Percentiles rank a stretch among this genome's conserved stretches.
Conservation (phyloP, 2,329 filamentous ascomycete genomes). For the Aureobasidium pullulans region DNA sequence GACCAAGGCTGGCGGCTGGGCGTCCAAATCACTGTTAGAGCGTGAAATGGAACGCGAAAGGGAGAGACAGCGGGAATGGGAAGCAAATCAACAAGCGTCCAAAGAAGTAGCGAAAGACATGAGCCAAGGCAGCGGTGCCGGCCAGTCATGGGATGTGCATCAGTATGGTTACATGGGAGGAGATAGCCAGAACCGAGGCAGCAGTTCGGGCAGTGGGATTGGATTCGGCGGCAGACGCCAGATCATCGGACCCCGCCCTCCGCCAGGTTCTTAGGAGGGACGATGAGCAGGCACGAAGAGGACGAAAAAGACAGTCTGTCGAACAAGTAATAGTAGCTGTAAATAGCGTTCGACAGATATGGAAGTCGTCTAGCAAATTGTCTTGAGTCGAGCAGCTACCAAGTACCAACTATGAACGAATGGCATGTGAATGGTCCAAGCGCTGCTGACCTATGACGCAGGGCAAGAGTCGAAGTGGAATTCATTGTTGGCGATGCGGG, state of each 20-base stretch:
- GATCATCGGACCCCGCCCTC: constrained; percentile 70
- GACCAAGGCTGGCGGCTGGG: constrained; percentile 57
- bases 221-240: constrained; percentile 62
- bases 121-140: constrained; percentile 59
- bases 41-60: constrained; percentile 75
- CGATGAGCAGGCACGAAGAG: not conserved
- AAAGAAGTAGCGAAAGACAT: constrained; percentile 47
- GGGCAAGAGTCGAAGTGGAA: not conserved
- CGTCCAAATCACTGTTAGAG: constrained; percentile 64
- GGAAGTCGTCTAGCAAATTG: not conserved
- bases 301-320: not conserved
- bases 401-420: not conserved
- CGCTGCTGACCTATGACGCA: constrained; percentile 4
- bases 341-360: not conserved
- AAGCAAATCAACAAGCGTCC: constrained; percentile 62
- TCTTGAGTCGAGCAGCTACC: not conserved
- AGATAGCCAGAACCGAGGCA: constrained; percentile 62
- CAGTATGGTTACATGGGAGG: constrained; percentile 73
- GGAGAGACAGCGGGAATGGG: constrained; percentile 72
- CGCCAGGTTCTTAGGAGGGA: constrained; percentile 24
- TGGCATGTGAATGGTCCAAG: not conserved
- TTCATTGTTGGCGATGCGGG: not conserved
- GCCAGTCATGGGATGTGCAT: constrained; percentile 66
- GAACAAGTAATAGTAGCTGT: constrained; percentile 1
- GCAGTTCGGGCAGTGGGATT: constrained; percentile 52